phyloP scores from a whole-genome alignment of 106 monocot genomes.

The Dioscorea dumetorum region DNA sequence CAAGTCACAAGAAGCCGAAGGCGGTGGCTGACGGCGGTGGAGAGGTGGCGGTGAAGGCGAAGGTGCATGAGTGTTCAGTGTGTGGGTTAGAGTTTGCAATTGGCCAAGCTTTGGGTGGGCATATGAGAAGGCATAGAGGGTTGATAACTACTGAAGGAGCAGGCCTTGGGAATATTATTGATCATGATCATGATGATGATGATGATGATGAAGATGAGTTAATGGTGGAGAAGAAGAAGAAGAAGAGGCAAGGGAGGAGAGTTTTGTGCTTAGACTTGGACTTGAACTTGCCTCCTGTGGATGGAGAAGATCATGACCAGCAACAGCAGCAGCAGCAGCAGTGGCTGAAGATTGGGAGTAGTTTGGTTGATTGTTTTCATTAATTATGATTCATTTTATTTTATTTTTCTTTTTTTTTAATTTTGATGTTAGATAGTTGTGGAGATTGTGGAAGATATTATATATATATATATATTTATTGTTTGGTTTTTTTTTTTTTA shows the following conservation, averaged over 20 bases:
- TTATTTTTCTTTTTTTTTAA: neutral
- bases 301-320: neutral
- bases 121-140: slow-evolving; percentile 10
- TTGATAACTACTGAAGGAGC: too few species aligned
- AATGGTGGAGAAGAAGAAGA: slow-evolving; percentile 6
- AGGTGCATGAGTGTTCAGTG: slow-evolving; percentile 10
- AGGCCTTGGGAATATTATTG: too few species aligned
- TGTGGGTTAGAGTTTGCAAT: slow-evolving; percentile 14
- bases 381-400: neutral
- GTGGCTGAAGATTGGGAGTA: neutral
- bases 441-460: neutral
- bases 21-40: neutral
- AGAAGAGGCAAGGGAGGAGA: neutral
- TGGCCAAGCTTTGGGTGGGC: slow-evolving; percentile 11
- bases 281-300: slow-evolving; percentile 3
- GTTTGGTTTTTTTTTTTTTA: too few species aligned
- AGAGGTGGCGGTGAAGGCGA: neutral
- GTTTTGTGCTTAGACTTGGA: slow-evolving; percentile 10
- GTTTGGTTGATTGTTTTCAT: neutral
- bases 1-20: slow-evolving; percentile 54
- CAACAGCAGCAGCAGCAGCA: too few species aligned
- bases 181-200: too few species aligned
- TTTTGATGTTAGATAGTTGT: too few species aligned
- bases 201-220: neutral
- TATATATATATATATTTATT: neutral